Conservation (phyloP, 805 yeast species). For the Candida dajiaensis region DNA sequence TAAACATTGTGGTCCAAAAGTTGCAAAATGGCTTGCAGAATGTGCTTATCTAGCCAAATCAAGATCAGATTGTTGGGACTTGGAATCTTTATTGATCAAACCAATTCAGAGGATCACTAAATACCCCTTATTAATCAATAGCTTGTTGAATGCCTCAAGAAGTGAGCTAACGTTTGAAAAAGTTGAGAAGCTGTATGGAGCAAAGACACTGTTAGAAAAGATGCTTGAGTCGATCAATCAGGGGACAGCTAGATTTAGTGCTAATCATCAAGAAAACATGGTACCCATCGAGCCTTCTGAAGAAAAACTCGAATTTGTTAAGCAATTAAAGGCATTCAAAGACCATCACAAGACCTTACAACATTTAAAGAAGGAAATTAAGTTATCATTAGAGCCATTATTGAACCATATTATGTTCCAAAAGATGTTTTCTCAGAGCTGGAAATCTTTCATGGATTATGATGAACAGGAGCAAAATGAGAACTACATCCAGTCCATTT, state of each 20-base stretch:
- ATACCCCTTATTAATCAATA: slow-evolving; percentile 15
- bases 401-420: slow-evolving; percentile 9
- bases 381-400: slow-evolving; percentile 7
- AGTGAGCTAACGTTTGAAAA: slow-evolving; percentile 6
- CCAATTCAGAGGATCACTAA: slow-evolving; percentile 29
- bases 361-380: slow-evolving; percentile 17
- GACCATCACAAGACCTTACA: not conserved
- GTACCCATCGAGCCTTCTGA: slow-evolving; percentile 2
- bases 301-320: slow-evolving; percentile 8
- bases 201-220: slow-evolving; percentile 14
- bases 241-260: not conserved
- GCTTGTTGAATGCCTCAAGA: slow-evolving; percentile 9
- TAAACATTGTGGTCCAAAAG: slow-evolving; percentile 15
- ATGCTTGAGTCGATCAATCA: slow-evolving; percentile 9
- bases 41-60: slow-evolving; percentile 24
- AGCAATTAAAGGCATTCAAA: slow-evolving; percentile 7
- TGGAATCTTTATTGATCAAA: slow-evolving; percentile 27
- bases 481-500: slow-evolving; percentile 23
- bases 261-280: not conserved
- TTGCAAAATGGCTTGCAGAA: slow-evolving; percentile 29
- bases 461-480: slow-evolving; percentile 15
- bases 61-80: slow-evolving; percentile 20
- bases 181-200: slow-evolving; percentile 14
- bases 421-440: slow-evolving; percentile 17
- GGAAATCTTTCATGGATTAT: slow-evolving; percentile 27